Evolutionary conservation across 2,329 filamentous ascomycete species (phyloP).

Genomic region (Aureobasidium sp.): DNA sequence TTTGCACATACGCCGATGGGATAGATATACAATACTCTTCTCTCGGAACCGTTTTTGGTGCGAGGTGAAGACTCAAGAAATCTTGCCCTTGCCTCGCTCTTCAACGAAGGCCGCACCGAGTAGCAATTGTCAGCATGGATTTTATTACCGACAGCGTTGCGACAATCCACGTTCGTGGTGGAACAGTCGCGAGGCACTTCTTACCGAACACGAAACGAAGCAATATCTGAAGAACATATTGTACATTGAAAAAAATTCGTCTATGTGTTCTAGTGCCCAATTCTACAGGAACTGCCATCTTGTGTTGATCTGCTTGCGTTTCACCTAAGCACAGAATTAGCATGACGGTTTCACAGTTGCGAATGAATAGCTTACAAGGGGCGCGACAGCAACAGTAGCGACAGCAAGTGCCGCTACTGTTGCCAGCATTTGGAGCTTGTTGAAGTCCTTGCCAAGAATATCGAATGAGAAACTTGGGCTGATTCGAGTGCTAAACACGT

Average conservation of each 20-base stretch:
- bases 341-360: conserved; percentile 2
- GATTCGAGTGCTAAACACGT: conserved; percentile 80
- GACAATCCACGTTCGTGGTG: background rate
- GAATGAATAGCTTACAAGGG: conserved; percentile 61
- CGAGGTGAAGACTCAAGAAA: too few species aligned
- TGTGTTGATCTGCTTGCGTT: conserved; percentile 61
- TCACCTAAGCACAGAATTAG: conserved; percentile 34
- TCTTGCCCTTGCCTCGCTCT: too few species aligned
- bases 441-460: conserved; percentile 86
- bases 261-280: background rate
- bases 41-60: too few species aligned
- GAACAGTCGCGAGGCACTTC: background rate
- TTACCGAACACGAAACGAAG: background rate
- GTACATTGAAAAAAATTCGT: background rate
- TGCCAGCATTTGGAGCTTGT: conserved; percentile 74
- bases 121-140: background rate
- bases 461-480: conserved; percentile 89
- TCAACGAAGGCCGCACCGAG: too few species aligned
- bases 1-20: background rate
- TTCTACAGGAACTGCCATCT: conserved; percentile 47
- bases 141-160: background rate
- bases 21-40: background rate
- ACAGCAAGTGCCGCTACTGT: conserved; percentile 75
- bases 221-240: background rate
- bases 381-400: conserved; percentile 71